Base-by-base conservation (phyloP, 1,284 basidiomycete species). In the Meira nashicola region DNA sequence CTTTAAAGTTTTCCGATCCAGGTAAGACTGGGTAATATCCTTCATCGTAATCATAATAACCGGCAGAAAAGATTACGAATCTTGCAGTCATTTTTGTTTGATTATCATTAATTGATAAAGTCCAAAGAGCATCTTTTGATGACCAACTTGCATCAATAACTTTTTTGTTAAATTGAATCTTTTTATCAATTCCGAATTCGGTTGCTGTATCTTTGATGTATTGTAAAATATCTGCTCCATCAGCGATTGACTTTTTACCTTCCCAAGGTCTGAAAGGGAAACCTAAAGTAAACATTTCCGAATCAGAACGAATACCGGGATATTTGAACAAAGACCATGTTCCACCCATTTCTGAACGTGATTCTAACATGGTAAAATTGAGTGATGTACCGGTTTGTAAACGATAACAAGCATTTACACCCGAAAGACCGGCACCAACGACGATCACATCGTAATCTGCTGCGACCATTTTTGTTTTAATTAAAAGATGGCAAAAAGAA, bases 401-500 rank as follows among this genome's bases (percentile, higher is more conserved):
- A 25, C 74, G 67, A 60, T 77, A 77, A 19, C 68, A 70, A 48
- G 72, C 71, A 57, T 76, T 76, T 65, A 76, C 73, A 55, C 74
- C 74, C 17, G 72, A 74, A 64, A 76, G 67, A 60, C 74, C 74
- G 41, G 73, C 71, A 43, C 74, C 74, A 51, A 76, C 60, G 58
- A 76, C 67, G 62, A 75, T 43, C 11, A 76, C 65, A 53, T 70
- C 68, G 17, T n/a, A 21, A 48, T 38, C 12, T 17, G 51, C 25
- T n/a, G 51, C 23, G 15, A 21, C 39, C 38, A 53, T 39, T 53
- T 17, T 53, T 41, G 3, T 53, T 17, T 2, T 25, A 11, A 43
- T 3, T 3, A 19, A 10, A 19, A 25, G 47, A 50, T 50, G 33
- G 21, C n/a, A 50, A 50, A 25, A 50, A n/a, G 47, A 4, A 5